phyloP scores from a whole-genome alignment of 2,329 filamentous ascomycete species.

The Colletotrichum sp. region DNA sequence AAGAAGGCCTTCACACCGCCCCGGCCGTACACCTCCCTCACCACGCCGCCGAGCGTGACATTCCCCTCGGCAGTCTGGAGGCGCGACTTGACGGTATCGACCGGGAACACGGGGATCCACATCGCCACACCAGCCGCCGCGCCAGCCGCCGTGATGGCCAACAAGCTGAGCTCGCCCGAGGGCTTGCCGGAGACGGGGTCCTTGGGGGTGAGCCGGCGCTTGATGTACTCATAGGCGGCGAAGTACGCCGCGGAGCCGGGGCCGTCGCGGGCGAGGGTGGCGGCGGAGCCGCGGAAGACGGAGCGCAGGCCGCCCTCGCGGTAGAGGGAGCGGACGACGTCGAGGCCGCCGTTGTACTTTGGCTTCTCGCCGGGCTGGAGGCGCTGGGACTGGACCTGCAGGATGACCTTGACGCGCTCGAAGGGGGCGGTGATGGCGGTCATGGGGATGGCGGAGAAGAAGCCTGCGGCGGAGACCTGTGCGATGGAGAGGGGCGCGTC shows the following conservation, averaged over 20 bases:
- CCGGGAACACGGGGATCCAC: conserved; percentile 99
- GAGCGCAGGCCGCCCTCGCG: conserved; percentile 86
- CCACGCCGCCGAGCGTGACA: conserved; percentile 79
- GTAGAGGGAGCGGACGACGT: conserved; percentile 95
- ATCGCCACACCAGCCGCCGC: conserved; percentile 93
- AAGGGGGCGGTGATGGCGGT: conserved; percentile 98
- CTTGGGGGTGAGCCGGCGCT: conserved; percentile 83
- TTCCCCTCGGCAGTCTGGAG: conserved; percentile 90
- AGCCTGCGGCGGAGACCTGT: conserved; percentile 90
- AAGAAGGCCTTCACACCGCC: conserved; percentile 94
- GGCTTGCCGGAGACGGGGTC: conserved; percentile 76
- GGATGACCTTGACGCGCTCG: conserved; percentile 97
- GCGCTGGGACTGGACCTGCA: conserved; percentile 96
- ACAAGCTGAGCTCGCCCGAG: conserved; percentile 78
- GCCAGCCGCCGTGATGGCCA: conserved; percentile 84
- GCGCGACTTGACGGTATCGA: conserved; percentile 95
- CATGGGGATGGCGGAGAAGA: conserved; percentile 98
- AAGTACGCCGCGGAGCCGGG: conserved; percentile 96
- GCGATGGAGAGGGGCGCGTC: conserved; percentile 77
- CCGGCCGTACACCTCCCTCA: conserved; percentile 80
- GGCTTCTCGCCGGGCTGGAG: conserved; percentile 90
- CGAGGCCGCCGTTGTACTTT: conserved; percentile 83
- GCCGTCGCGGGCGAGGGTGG: conserved; percentile 92
- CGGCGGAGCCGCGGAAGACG: conserved; percentile 89
- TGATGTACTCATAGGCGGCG: conserved; percentile 95